Base-by-base conservation (phyloP, 2,329 filamentous ascomycete genomes). In the Colletotrichum tamarilloi region DNA sequence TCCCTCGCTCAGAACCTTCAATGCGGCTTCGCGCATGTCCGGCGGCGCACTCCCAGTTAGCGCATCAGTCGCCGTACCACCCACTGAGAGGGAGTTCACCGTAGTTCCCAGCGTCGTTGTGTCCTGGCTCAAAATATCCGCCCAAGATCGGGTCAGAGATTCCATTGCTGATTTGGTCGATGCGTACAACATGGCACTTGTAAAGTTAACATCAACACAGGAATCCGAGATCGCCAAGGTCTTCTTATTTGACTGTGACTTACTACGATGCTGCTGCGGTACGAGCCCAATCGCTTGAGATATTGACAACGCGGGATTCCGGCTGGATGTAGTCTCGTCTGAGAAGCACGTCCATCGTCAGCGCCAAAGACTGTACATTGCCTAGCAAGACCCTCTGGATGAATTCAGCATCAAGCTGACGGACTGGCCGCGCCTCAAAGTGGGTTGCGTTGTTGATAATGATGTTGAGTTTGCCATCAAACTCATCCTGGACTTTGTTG, bases 331-430 rank as follows among this genome's bases (percentile, higher is more conserved):
- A 76, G 4, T 74, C 77, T 26, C 77, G 68, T 46, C 77, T 78
- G 4, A 82, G 79, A 2, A 83, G 69, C 8, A 81, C 79, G 7
- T 83, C 80, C 22, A 82, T 80, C n/a, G 82, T 80, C 49, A 82
- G 66, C 0, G 82, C 79, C 0, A 81, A 80, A 7, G 79, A 80
- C 69, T 82, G 81, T 0, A 83, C 72, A 32, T 83, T 83, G 5
- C 80, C 80, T 0, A 82, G n/a, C 2, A 82, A 68, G 30, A 81
- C 81, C 24, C 75, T 68, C 30, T 81, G 79, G 0, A 83, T 75
- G 26, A 80, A 80, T 0, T 78, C 76, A 0, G 71, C 65, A 0
- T 59, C 60, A 75, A 82, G 77, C 1, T 78, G 75, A 0, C 82
- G 81, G 2, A 83, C 76, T 0, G 80, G 75, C 74, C 78, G 77